Base-by-base conservation (phyloP, 1,284 basidiomycete species). In the Pyrrhoderma lamaoense region DNA sequence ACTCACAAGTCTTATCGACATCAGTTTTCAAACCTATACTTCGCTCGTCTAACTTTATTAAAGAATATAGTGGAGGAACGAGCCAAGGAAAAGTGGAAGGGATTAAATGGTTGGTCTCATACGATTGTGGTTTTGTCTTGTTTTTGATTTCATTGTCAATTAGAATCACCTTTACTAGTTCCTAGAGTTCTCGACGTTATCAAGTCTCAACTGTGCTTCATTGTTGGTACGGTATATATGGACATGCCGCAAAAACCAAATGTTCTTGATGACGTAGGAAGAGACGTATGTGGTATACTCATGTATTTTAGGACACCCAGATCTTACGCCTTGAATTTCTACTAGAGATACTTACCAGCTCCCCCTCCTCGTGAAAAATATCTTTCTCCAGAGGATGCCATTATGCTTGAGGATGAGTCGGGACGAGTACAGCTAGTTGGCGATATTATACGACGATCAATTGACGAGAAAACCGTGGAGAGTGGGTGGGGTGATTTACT, bases 221-320 rank as follows among this genome's bases (percentile, higher is more conserved):
- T 99, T 56, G 74, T 96, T 53, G 95, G 95, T 2, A 99, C 95
- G 0, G 82, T 98, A 1, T 99, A 98, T 67, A 86, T 96, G 79
- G 89, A 96, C 56, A 98, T 99, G 96, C 90, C 90, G 3, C 75
- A 97, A 52, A 99, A 99, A 65, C 95, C 95, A 0, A 97, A 98
- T 61, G 90, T 99, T 11, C 76, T 99, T 51, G 88, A 94, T 61
- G 96, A 99, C 59, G 79, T 99, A 58, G 92, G 86, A 11, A 77
- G 90, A 63, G 93, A 99, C 62, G 95, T 96, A 62, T 61, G 87
- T 72, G 18, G 38, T 49, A 19, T 31, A 39, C 18, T 21, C 38
- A 39, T 44, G 44, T 45, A 38, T 44, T 21, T 34, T 52, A 46
- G n/a, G n/a, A n/a, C n/a, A n/a, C n/a, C 27, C 5, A 19, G 47